Evolutionary conservation across 768 basidiomycete species (phyloP), one percentile per base, ranked within the genome.

Genomic region (Tulasnella sp.): DNA sequence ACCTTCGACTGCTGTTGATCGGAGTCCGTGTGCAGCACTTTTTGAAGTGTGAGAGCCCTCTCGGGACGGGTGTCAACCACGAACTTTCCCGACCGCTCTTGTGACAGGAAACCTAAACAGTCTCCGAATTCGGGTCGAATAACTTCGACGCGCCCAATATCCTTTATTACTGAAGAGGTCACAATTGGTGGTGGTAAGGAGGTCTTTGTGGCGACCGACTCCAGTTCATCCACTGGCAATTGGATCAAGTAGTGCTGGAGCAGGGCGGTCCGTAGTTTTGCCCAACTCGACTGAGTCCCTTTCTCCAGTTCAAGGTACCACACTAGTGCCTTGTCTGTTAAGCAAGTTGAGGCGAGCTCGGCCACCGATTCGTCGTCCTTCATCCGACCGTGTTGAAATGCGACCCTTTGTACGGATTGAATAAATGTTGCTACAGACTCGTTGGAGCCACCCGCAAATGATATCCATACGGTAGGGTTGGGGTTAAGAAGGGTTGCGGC

Each of bases 371-470:
- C 41, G 28, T 75, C 40, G 22, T 75, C 46, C 22, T 28, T 42
- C 31, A 40, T 28, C 22, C 46, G 41, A 44, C 40, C 34, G 31
- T 75, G 74, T 22, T 42, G 74, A 24, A 75, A 75, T 48, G 74
- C 40, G n/a, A 48, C 41, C 46, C 46, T 42, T 18, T 75, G 74
- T 22, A 75, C 74, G 6, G 41, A 28, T 48, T 48, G 74, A 48
- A 75, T 42, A 9, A 75, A 75, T 18, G 40, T 22, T n/a, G 34
- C 40, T 42, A 75, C 74, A 40, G 22, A n/a, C n/a, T 75, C 74
- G 40, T 75, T 48, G 16, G 46, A 20, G 20, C 24, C 37, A 31
- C 73, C 73, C 1, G 73, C 8, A 37, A 74, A 74, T 37, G 42
- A 20, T 37, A 73, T 44, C 72, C 72, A 73, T 6, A 37, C 37